Base-by-base conservation (phyloP, 1,284 basidiomycete genomes). In the Xerocomus nothofagi region DNA sequence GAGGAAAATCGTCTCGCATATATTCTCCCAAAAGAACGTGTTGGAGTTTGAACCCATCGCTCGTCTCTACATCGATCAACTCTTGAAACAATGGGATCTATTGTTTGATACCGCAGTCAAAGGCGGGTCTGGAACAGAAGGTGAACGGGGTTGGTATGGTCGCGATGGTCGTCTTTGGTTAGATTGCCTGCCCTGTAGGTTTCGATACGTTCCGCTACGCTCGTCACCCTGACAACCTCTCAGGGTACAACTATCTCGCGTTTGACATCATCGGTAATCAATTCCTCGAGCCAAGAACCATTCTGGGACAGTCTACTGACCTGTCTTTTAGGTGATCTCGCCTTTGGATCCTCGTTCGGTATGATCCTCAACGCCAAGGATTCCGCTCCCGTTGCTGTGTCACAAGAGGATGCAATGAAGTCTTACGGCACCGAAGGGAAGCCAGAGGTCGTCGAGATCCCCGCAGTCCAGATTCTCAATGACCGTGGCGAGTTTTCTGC, bases 401-500 rank as follows among this genome's bases (percentile, higher is more conserved):
- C 72, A 4, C 71, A 73, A 18, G 62, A 76, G 40, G 70, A 76
- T 24, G 82, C 77, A 6, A 81, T 86, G 73, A 71, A 76, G 6
- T 71, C 75, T 2, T 85, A 86, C 49, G 81, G 81, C 38, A 70
- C 72, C 23, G 70, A 75, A 14, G 60, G 64, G 32, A 63, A 69
- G 17, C 68, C 63, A 32, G 75, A 81, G 49, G 75, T 81, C 39
- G 65, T 78, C 29, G 74, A 85, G 61, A 83, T 93, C 46, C 88
- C 91, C 3, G 93, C 91, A 11, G 84, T 95, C 39, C 73, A 88
- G 63, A 92, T 95, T 56, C 79, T 97, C 48, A 95, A 96, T 68
- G 87, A 88, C 51, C 87, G 93, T 20, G 93, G 93, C 48, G 92
- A 94, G 65, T 94, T 79, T 68, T 88, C 87, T 3, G 89, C 90